A percentile compares a stretch with the other conserved stretches of the same genome.
These are phyloP conservation scores for Sporisorium iseilematis-ciliati DNA, from an alignment of 1,284 basidiomycete genomes.

Conservation along the genomic window DNA sequence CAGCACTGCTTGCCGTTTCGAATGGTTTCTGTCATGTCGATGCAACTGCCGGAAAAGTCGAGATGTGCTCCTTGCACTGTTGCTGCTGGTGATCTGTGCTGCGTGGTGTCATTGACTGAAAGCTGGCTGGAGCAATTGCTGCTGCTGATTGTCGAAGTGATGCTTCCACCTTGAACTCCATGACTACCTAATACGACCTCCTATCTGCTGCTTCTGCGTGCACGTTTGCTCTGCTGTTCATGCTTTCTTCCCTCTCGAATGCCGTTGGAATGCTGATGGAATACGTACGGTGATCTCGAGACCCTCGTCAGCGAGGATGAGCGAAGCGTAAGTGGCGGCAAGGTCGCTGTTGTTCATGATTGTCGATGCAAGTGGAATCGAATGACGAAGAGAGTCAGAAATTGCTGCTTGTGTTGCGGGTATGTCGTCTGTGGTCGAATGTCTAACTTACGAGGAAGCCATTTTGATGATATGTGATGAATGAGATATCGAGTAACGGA, in stretches of 20 bases:
- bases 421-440: background rate
- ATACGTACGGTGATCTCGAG: slow-evolving; percentile 88
- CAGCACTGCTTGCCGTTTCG: no score
- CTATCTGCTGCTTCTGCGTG: background rate
- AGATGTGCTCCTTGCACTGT: no score
- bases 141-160: background rate
- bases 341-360: slow-evolving; percentile 55
- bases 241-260: background rate
- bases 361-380: background rate
- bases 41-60: no score
- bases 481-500: slow-evolving; percentile 44
- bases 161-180: background rate
- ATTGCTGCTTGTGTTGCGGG: background rate
- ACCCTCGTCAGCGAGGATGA: slow-evolving; percentile 88
- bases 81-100: no score
- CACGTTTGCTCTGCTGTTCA: background rate
- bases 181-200: background rate
- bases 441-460: slow-evolving; percentile 50
- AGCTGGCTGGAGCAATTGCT: no score
- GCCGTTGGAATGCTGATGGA: background rate
- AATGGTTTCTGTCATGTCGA: no score
- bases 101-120: no score
- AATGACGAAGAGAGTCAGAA: slow-evolving; percentile 10
- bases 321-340: slow-evolving; percentile 77
- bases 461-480: slow-evolving; percentile 48